These are phyloP conservation scores for Colletotrichum sansevieriae DNA, from an alignment of 2,329 filamentous ascomycete species.

Conservation along the genomic window DNA sequence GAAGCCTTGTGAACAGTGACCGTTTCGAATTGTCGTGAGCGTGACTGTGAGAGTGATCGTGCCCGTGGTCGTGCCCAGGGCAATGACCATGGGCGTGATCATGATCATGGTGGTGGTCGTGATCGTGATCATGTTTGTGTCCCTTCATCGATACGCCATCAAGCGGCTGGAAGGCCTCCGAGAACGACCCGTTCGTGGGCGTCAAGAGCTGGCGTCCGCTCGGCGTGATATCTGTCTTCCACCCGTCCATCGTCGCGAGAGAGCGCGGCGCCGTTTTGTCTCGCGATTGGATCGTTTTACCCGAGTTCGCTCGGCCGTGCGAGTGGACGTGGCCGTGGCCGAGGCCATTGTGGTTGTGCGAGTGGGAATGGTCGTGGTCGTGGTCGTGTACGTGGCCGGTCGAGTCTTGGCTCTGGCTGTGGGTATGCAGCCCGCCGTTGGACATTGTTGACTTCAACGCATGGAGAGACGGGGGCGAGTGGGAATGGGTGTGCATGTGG, in stretches of 20 bases:
- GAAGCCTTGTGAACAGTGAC: slow-evolving; percentile 78
- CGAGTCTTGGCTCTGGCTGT: slow-evolving; percentile 46
- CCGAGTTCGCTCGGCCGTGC: slow-evolving; percentile 40
- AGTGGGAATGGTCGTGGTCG: slow-evolving; percentile 43
- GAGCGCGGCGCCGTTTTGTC: slow-evolving; percentile 51
- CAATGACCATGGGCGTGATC: slow-evolving; percentile 44
- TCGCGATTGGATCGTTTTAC: slow-evolving; percentile 41
- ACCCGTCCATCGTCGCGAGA: slow-evolving; percentile 53
- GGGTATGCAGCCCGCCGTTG: slow-evolving; percentile 45
- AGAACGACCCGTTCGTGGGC: slow-evolving; percentile 43
- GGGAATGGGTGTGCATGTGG: slow-evolving; percentile 55
- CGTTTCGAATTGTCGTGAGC: slow-evolving; percentile 57
- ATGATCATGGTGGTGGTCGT: slow-evolving; percentile 44
- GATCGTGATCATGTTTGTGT: slow-evolving; percentile 46
- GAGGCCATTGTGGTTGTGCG: slow-evolving; percentile 43
- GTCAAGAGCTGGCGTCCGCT: slow-evolving; percentile 57
- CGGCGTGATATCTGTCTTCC: slow-evolving; percentile 56
- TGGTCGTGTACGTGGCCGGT: slow-evolving; percentile 46
- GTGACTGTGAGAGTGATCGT: slow-evolving; percentile 46
- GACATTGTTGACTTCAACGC: slow-evolving; percentile 52
- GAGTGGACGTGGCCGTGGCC: slow-evolving; percentile 49
- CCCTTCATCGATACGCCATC: slow-evolving; percentile 38
- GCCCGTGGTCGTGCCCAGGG: slow-evolving; percentile 47
- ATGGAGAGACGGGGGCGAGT: slow-evolving; percentile 56
- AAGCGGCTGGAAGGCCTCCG: slow-evolving; percentile 35